Base-by-base conservation (phyloP, 1,284 basidiomycete genomes). In the Ceratobasidium sp. region DNA sequence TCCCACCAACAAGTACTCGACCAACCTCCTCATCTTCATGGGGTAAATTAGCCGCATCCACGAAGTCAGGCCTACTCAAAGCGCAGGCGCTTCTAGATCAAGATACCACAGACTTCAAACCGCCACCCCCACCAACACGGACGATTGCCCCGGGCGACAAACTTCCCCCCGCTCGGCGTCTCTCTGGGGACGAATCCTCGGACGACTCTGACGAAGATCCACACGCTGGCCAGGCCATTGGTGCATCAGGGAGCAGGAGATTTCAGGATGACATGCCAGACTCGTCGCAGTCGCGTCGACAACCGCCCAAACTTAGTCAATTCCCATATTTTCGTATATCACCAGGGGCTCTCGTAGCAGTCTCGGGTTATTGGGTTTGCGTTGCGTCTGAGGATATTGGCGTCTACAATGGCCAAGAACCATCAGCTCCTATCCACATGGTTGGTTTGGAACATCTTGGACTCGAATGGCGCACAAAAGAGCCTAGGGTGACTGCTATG, bases 211-310 rank as follows among this genome's bases (percentile, higher is more conserved):
- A 75, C 5, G 71, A 76, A 3, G 71, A 71, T 58, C 61, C 67
- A n/a, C 51, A 51, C 35, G 26, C 39, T 15, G 42, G 47, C 31
- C 53, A 51, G 79, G 77, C 26, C 80, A 15, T 85, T 86, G 77
- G 81, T 82, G 10, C 85, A 84, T 53, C 76, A 82, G 10, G 81
- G 15, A 26, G 58, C 35, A 37, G 45, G 60, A 71, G 82, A 2
- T 78, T 82, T 23, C 63, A 89, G 0, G 93, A 96, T 77, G 86
- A 89, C 26, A 88, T 95, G 74, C 95, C 96, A 0, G 95, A 97
- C 82, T 88, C 90, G 10, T 94, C 91, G 63, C 88, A 89, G 61
- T 92, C 95, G 0, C 97, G 94, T 31, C 89, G 95, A 8, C 89
- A 92, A 0, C 92, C 92, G 0, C 96, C 96, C 0, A 80, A 83